A percentile compares a stretch with the other conserved stretches of the same genome.
Conservation (phyloP, 2,329 filamentous ascomycete genomes). For the Ophiostoma triangulosporum region DNA sequence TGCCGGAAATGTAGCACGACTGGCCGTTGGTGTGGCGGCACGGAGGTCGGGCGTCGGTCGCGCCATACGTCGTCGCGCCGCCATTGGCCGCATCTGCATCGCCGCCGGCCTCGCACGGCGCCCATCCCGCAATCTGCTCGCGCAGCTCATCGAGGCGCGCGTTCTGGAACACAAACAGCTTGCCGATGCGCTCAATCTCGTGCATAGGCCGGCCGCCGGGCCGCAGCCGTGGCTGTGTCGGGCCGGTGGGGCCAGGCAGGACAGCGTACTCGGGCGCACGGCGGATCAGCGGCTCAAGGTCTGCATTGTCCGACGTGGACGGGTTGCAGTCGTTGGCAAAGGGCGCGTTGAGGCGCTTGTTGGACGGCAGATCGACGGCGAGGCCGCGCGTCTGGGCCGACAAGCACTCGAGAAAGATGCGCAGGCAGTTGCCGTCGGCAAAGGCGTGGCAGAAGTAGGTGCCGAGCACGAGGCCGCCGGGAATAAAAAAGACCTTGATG, state of each 20-base stretch:
- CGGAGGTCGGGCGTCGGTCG: not conserved
- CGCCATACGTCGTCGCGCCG: no score
- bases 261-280: constrained; percentile 26
- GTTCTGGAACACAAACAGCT: constrained; percentile 27
- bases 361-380: constrained; percentile 15
- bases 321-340: constrained; percentile 10
- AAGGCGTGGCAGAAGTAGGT: constrained; percentile 29
- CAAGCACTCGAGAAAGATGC: constrained; percentile 26
- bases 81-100: not conserved
- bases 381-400: constrained; percentile 22
- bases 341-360: constrained; percentile 11
- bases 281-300: constrained; percentile 15
- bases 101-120: not conserved
- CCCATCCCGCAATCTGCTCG: constrained; percentile 14
- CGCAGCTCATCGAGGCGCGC: constrained; percentile 21
- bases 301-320: constrained; percentile 13
- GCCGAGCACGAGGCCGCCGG: constrained; percentile 27
- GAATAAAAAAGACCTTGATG: constrained; percentile 26
- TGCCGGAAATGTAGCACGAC: not conserved
- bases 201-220: constrained; percentile 18
- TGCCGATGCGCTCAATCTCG: constrained; percentile 24
- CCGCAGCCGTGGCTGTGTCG: constrained; percentile 22
- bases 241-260: constrained; percentile 22
- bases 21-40: not conserved
- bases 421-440: constrained; percentile 27